Evolutionary conservation across 2,329 filamentous ascomycete species (phyloP), one percentile per base, ranked within the genome.

Genomic region (Talaromyces sp.): DNA sequence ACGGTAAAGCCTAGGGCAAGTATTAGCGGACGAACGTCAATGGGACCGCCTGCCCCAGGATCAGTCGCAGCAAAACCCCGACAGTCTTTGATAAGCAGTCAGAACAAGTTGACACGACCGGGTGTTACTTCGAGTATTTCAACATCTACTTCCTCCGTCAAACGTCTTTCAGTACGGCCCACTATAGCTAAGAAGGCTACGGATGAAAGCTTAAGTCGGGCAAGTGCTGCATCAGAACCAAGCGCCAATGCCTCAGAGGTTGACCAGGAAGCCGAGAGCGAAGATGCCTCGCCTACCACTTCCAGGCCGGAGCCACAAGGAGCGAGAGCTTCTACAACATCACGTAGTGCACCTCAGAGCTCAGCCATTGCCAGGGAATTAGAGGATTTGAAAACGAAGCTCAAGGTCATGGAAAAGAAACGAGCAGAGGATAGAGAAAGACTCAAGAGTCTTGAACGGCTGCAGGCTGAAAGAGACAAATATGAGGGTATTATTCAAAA

Each of bases 401-500:
- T 98, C 2, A 88, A 90, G 62, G 84, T 97, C 3, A 83, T 98
- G 71, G 93, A 99, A 75, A 91, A 94, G 71, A 96, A 97, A 76
- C 84, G 92, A 64, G 74, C 85, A 13, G 94, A 98, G 68, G 92
- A 97, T 72, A 86, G 92, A 22, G 93, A 97, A 70, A 91, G 92
- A 73, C 77, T 97, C 61, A 93, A 94, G 73, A 85, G 84, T 13
- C 77, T 97, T 57, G 91, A 96, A 64, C 88, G 89, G 69, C 79
- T 93, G 17, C 89, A 93, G 73, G 84, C 86, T 19, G 77, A 83
- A 54, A 77, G 78, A 33, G 78, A 81, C 66, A 79, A 80, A 59
- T 80, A 90, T 68, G 91, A 96, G 75, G 83, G 79, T 5, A 92
- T 98, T 68, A 93, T 97, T 58, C 90, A 96, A 73, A 97, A 96